These are phyloP conservation scores for Fusarium pseudograminearum DNA, from an alignment of 2,329 filamentous ascomycete genomes.

Conservation along the genomic window DNA sequence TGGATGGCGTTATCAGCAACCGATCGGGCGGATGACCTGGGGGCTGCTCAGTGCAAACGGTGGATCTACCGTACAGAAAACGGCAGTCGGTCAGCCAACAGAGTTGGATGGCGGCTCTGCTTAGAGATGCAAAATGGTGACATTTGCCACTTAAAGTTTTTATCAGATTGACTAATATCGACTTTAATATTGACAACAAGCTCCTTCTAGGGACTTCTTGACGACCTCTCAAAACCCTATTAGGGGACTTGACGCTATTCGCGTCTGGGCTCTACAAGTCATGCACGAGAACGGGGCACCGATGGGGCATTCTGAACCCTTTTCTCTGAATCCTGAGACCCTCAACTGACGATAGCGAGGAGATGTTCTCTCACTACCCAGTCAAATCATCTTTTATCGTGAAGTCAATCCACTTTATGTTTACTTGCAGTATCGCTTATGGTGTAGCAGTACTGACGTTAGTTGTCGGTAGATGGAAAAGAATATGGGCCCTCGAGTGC, in stretches of 20 bases:
- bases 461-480: constrained; percentile 23
- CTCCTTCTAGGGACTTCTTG: background rate
- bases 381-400: background rate
- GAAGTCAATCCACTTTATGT: constrained; percentile 6
- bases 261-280: constrained; percentile 16
- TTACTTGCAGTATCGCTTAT: constrained; percentile 5
- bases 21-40: constrained; percentile 43
- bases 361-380: constrained; percentile 14
- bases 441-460: background rate
- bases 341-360: constrained; percentile 24
- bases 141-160: constrained; percentile 32
- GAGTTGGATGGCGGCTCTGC: constrained; percentile 27
- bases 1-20: constrained; percentile 48
- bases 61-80: constrained; percentile 20
- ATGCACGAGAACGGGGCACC: constrained; percentile 39
- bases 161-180: constrained; percentile 1
- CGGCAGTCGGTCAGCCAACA: constrained; percentile 42
- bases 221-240: constrained; percentile 1
- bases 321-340: constrained; percentile 2
- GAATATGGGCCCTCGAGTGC: constrained; percentile 17
- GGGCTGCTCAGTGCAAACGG: constrained; percentile 30
- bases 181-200: background rate
- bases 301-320: constrained; percentile 29
- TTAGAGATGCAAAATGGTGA: constrained; percentile 27
- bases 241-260: constrained; percentile 16